Base-by-base conservation (phyloP, 345 rosid genomes). In the Hypericum perforatum region DNA sequence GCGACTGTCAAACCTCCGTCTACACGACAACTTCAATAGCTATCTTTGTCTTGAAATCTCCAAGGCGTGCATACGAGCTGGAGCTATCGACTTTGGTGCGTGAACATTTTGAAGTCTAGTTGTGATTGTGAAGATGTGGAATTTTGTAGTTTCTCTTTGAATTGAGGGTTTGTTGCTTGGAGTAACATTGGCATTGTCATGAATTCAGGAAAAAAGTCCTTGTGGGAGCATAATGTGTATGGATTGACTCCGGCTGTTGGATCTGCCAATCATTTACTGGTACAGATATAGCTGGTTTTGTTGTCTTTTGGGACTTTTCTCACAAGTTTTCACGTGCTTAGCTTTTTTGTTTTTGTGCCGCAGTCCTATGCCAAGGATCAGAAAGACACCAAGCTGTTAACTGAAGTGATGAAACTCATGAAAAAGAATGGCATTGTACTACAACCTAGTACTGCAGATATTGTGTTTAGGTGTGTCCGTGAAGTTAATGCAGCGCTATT, bases 251-350 rank as follows among this genome's bases (percentile, higher is more conserved):
- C 97, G 10, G 74, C 55, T 54, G 52, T 84, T 73, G 86, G 75
- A 60, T 86, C 94, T 55, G 95, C 80, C 5, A 78, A 86, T 64
- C 86, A 86, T 64, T 64, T 90, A 60, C 64, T 90, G 97, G 97
- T 84, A 81, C 45, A 9, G 32, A 9, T 14, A 16, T 15, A 44
- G 45, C 22, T 46, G 48, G 48, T 10, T 5, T 57, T 43, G 37
- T 15, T 7, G 32, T 7, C 43, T 56, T 56, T 37, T 14, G 22
- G 7, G 9, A 8, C 9, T 54, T 29, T 42, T 32, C 44, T 51
- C 36, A 41, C 41, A 37, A 45, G 29, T 36, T 7, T 58, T 60
- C 10, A 37, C 15, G 16, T n/a, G 22, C 43, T 8, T 41, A 1
- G 11, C 37, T 42, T 5, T 66, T 12, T 38, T 63, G 39, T 39